Conservation (phyloP, 179 eudicot genomes). For the Vitellaria paradoxa region DNA sequence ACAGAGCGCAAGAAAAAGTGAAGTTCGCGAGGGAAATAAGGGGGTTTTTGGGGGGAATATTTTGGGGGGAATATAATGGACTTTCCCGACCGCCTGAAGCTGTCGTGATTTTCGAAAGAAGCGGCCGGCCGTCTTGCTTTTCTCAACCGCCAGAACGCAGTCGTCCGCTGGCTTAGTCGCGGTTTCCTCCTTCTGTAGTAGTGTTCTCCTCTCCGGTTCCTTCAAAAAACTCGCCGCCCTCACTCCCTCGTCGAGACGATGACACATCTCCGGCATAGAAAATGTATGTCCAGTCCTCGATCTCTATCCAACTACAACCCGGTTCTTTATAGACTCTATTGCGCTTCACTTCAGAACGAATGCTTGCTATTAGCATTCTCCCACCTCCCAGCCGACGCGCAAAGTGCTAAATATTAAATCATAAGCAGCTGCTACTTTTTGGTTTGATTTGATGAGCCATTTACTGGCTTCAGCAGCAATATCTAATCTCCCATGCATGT, state of each 20-base stretch:
- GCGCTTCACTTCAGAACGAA: conserved; percentile 54
- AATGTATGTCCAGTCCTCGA: conserved; percentile 41
- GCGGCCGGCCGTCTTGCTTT: too few species aligned
- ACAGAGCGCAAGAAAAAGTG: too few species aligned
- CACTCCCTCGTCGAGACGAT: conserved; percentile 40
- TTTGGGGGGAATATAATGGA: too few species aligned
- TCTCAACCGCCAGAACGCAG: too few species aligned
- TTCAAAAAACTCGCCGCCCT: conserved; percentile 42
- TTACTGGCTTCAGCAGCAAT: conserved; percentile 59
- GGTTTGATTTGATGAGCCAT: conserved; percentile 51
- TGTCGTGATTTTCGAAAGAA: too few species aligned
- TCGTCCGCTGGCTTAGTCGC: too few species aligned
- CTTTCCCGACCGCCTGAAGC: too few species aligned
- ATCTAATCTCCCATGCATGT: conserved; percentile 55
- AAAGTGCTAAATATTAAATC: conserved; percentile 61
- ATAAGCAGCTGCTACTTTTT: conserved; percentile 53
- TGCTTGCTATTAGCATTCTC: conserved; percentile 33
- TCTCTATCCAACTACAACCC: conserved; percentile 67
- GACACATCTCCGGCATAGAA: conserved; percentile 57
- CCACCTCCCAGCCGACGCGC: conserved; percentile 51
- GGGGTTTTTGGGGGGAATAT: too few species aligned
- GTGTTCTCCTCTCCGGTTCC: conserved; percentile 50
- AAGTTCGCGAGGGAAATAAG: too few species aligned
- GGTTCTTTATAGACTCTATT: conserved; percentile 51
- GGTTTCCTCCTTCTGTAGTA: too few species aligned